Conservation (phyloP, 164 flowering plant genomes). For the Protea cynaroides region DNA sequence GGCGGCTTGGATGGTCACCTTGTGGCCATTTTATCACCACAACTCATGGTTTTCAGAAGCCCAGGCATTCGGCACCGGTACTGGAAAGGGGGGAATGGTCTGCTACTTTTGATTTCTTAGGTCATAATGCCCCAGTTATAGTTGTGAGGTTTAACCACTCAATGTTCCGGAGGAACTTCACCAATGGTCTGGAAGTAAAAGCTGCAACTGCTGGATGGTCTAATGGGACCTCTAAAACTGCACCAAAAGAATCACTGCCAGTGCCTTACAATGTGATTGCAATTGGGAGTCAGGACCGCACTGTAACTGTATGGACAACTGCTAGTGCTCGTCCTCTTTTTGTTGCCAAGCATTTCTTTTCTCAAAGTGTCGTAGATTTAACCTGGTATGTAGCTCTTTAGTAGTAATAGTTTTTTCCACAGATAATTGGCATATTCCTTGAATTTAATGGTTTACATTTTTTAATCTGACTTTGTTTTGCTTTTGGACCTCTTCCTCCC, state of each 20-base stretch:
- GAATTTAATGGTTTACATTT: background rate
- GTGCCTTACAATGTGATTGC: conserved; percentile 97
- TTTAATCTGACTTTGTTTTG: background rate
- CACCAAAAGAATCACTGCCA: conserved; percentile 70
- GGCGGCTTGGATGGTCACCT: conserved; percentile 99
- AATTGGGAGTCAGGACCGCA: conserved; percentile 98
- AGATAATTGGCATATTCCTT: background rate
- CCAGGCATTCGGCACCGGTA: conserved; percentile 98
- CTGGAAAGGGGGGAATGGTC: conserved; percentile 99
- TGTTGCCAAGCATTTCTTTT: conserved; percentile 94
- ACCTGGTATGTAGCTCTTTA: conserved; percentile 61
- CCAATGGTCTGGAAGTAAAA: conserved; percentile 58
- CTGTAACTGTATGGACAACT: conserved; percentile 99
- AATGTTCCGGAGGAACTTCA: conserved; percentile 67
- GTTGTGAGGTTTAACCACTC: conserved; percentile 96
- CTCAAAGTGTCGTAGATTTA: conserved; percentile 95
- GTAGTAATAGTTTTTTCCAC: background rate
- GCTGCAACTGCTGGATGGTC: conserved; percentile 67
- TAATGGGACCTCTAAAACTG: conserved; percentile 71
- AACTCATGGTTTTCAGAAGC: conserved; percentile 97
- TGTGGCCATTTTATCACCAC: conserved; percentile 99
- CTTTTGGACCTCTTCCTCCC: background rate
- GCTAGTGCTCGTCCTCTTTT: conserved; percentile 98
- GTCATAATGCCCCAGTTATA: conserved; percentile 96
- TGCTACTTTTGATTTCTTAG: conserved; percentile 96